A percentile compares a stretch with the other conserved stretches of the same genome.
phyloP scores from a whole-genome alignment of 768 basidiomycete genomes.

The Gymnopilus junonius region DNA sequence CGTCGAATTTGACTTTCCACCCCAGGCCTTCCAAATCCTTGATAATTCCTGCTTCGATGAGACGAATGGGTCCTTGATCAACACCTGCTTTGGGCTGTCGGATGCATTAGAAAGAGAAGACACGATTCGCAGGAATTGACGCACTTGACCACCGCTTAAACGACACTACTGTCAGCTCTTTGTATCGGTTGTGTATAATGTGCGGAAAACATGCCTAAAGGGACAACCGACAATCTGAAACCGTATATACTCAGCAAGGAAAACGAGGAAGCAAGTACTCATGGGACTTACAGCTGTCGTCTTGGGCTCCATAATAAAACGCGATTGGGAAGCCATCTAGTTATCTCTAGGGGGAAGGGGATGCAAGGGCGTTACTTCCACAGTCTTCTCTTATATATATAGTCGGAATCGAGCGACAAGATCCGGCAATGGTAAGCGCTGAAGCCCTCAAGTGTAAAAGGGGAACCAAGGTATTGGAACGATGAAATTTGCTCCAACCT shows the following conservation, averaged over 20 bases:
- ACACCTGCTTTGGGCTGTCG: conserved; percentile 76
- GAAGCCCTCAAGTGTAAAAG: conserved; percentile 11
- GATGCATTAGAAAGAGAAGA: conserved; percentile 8
- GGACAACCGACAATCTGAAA: conserved; percentile 90
- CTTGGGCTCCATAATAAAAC: conserved; percentile 69
- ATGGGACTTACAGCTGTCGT: conserved; percentile 76
- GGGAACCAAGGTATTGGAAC: background rate
- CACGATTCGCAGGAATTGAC: conserved; percentile 20
- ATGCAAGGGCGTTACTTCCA: background rate
- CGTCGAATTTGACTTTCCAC: conserved; percentile 90
- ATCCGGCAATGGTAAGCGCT: conserved; percentile 22
- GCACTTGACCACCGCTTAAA: conserved; percentile 68
- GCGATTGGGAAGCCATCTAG: conserved; percentile 35
- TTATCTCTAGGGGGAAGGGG: conserved; percentile 7
- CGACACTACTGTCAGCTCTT: conserved; percentile 12
- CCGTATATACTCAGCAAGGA: conserved; percentile 12
- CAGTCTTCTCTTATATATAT: conserved; percentile 5
- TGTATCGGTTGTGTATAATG: conserved; percentile 3
- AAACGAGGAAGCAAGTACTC: background rate
- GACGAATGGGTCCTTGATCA: conserved; percentile 85
- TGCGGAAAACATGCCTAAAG: conserved; percentile 71
- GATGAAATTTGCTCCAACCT: background rate
- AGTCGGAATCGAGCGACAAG: conserved; percentile 16
- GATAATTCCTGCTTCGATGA: conserved; percentile 86
- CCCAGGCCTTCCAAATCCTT: conserved; percentile 78